Evolutionary conservation across 805 yeast species (phyloP).

Genomic region (Millerago galiae): DNA sequence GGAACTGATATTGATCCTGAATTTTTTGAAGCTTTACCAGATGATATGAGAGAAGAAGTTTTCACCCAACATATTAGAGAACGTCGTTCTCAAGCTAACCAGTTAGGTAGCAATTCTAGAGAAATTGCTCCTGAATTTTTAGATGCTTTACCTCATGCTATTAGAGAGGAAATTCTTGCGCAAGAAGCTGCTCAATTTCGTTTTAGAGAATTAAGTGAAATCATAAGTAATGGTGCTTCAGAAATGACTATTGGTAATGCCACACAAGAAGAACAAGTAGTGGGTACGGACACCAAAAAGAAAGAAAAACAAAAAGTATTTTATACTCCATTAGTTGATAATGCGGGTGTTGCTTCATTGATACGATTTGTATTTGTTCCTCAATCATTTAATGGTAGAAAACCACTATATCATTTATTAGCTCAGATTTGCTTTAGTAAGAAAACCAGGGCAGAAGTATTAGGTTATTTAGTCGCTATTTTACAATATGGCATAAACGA

Average conservation of each 20-base stretch:
- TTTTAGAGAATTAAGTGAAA: not conserved
- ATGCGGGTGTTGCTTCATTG: constrained; percentile 67
- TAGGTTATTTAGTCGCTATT: constrained; percentile 60
- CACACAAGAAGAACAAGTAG: constrained; percentile 13
- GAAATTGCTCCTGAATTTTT: constrained; percentile 78
- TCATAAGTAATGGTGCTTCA: too few relatives aligned
- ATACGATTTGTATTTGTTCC: constrained; percentile 69
- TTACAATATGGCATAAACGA: constrained; percentile 70
- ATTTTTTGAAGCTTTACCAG: constrained; percentile 84
- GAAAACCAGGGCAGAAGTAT: constrained; percentile 70
- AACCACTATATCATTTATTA: constrained; percentile 56
- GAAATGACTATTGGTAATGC: not conserved
- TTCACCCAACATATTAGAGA: constrained; percentile 79
- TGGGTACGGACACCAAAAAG: constrained; percentile 14
- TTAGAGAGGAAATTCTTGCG: constrained; percentile 56
- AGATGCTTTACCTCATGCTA: constrained; percentile 65
- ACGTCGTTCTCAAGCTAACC: constrained; percentile 52
- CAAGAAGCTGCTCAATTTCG: constrained; percentile 35
- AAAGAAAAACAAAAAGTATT: constrained; percentile 34
- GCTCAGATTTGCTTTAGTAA: constrained; percentile 66
- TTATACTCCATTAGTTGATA: constrained; percentile 66
- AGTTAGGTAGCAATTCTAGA: constrained; percentile 39
- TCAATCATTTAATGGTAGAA: constrained; percentile 56
- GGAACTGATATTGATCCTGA: constrained; percentile 92
- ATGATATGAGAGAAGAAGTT: constrained; percentile 89